A percentile compares a stretch with the other conserved stretches of the same genome.
phyloP scores from a whole-genome alignment of 1,139 yeast genomes.

The Hyphopichia khmerensis region DNA sequence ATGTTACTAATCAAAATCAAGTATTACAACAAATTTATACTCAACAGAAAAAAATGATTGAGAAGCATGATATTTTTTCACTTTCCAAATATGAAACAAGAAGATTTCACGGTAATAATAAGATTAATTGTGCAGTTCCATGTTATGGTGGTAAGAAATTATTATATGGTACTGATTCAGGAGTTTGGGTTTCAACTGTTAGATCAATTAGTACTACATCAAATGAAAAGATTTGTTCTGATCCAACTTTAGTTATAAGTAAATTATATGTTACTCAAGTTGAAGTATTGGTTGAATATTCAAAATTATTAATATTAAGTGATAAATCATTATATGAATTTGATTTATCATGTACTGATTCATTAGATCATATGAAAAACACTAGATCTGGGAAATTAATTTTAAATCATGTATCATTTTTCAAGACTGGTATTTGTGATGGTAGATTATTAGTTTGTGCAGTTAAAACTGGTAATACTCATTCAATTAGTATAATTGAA shows the following conservation, averaged over 20 bases:
- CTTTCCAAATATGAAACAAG: constrained; percentile 70
- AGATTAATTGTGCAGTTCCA: constrained; percentile 90
- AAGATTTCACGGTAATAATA: constrained; percentile 67
- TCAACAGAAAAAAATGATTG: constrained; percentile 74
- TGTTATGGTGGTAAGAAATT: constrained; percentile 93
- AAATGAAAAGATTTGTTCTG: constrained; percentile 54
- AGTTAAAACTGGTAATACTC: constrained; percentile 73
- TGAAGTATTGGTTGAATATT: constrained; percentile 90
- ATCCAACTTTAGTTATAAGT: constrained; percentile 77
- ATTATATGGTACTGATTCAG: constrained; percentile 88
- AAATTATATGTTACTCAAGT: constrained; percentile 82
- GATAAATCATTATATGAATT: constrained; percentile 84
- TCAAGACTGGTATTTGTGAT: constrained; percentile 89
- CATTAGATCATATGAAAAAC: constrained; percentile 67
- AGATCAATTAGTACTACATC: constrained; percentile 45
- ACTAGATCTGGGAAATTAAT: constrained; percentile 76
- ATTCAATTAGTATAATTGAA: constrained; percentile 82
- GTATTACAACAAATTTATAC: constrained; percentile 74
- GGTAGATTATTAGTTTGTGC: constrained; percentile 89
- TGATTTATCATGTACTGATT: constrained; percentile 67
- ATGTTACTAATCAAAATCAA: constrained; percentile 67
- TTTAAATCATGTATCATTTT: constrained; percentile 81
- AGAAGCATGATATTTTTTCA: constrained; percentile 77
- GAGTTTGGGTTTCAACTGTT: constrained; percentile 77
- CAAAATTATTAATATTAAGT: constrained; percentile 74